These are phyloP conservation scores for Phaseolus coccineus DNA, from an alignment of 331 rosid genomes.

Conservation along the genomic window DNA sequence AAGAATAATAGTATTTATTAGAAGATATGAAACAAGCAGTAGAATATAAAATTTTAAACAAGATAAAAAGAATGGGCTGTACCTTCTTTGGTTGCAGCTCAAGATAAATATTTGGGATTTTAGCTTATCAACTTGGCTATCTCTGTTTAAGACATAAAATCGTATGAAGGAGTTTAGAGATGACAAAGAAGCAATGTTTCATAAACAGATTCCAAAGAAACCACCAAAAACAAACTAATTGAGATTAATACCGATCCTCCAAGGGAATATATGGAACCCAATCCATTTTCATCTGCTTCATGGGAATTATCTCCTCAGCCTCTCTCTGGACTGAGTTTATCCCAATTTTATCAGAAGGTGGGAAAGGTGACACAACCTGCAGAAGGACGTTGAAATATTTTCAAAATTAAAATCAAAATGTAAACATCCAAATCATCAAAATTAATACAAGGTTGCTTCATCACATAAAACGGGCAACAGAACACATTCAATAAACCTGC, in stretches of 20 bases:
- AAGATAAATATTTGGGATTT: slow-evolving; percentile 84
- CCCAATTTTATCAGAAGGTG: slow-evolving; percentile 96
- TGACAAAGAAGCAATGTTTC: slow-evolving; percentile 30
- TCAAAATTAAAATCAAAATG: background rate
- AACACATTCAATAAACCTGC: background rate
- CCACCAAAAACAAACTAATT: slow-evolving; percentile 22
- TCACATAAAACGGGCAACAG: slow-evolving; percentile 10
- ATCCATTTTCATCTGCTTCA: slow-evolving; percentile 95
- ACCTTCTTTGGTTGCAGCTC: slow-evolving; percentile 98
- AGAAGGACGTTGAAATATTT: slow-evolving; percentile 26
- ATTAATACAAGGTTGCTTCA: slow-evolving; percentile 4
- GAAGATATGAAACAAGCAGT: background rate
- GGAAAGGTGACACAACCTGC: slow-evolving; percentile 87
- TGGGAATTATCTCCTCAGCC: slow-evolving; percentile 89
- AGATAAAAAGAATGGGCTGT: background rate
- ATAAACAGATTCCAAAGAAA: slow-evolving; percentile 8
- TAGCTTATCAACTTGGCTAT: slow-evolving; percentile 68
- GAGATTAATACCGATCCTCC: slow-evolving; percentile 65
- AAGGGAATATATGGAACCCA: slow-evolving; percentile 96
- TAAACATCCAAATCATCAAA: background rate
- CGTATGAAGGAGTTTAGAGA: slow-evolving; percentile 27
- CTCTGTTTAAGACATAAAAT: slow-evolving; percentile 62
- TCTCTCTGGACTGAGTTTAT: slow-evolving; percentile 89
- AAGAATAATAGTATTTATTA: background rate
- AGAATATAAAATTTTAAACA: slow-evolving; percentile 5